Conservation (phyloP, 306 rosid species). For the Prunus salicina region DNA sequence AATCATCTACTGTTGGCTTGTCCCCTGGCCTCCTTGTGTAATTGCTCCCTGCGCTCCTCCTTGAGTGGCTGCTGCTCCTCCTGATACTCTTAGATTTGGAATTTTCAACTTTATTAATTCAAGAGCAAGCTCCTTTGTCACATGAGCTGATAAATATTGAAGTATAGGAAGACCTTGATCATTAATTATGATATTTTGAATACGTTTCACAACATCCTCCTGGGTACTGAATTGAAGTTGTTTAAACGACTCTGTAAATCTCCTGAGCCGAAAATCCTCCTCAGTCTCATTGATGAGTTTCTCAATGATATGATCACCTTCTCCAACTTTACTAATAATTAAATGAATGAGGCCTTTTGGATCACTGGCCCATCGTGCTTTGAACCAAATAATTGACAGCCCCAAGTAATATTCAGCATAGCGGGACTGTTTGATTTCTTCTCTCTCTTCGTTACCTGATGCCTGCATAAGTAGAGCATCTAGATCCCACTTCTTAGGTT, state of each 20-base stretch:
- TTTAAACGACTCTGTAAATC: not conserved
- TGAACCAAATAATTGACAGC: not conserved
- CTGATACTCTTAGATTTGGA: not conserved
- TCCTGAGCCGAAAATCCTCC: conserved; percentile 7
- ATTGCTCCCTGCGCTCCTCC: not conserved
- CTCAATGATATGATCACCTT: not conserved
- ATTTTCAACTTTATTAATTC: not conserved
- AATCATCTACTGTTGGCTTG: not conserved
- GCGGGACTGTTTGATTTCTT: not conserved
- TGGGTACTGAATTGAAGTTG: not conserved
- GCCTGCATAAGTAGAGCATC: not conserved
- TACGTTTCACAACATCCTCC: not conserved
- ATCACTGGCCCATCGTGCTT: not conserved
- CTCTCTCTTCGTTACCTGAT: not conserved
- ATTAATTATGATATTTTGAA: not conserved
- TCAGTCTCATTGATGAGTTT: not conserved
- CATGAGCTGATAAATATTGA: too few species aligned
- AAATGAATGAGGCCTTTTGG: not conserved
- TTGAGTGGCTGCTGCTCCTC: not conserved
- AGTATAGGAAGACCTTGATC: too few species aligned
- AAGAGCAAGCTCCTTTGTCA: too few species aligned
- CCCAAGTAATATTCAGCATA: not conserved
- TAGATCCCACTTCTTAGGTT: not conserved
- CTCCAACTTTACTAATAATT: not conserved
- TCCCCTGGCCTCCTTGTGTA: not conserved